phyloP scores from a whole-genome alignment of 2,329 filamentous ascomycete genomes.

The Metarhizium humberi region DNA sequence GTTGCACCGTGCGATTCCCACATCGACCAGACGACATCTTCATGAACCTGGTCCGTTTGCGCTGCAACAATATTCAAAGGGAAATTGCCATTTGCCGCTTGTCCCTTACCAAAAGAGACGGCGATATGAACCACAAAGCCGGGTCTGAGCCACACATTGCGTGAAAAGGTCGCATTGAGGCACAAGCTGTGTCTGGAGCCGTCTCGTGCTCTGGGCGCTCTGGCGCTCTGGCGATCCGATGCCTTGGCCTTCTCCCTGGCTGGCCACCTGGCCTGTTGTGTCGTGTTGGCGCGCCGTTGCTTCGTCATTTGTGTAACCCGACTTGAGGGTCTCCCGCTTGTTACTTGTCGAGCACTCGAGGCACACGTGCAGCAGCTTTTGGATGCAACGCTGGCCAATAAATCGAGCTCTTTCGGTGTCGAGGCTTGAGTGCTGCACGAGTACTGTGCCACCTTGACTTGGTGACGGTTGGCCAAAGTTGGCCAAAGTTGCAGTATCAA shows the following conservation, averaged over 20 bases:
- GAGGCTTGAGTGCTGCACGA: neutral
- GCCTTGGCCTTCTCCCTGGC: neutral
- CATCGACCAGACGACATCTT: too few relatives aligned
- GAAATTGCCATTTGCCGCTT: neutral
- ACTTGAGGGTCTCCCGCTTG: neutral
- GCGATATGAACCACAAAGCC: neutral
- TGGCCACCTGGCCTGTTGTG: neutral
- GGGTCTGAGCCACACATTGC: neutral
- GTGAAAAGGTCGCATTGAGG: neutral
- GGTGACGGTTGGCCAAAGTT: neutral
- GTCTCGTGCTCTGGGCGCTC: neutral
- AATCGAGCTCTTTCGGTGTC: neutral
- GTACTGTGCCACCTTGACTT: neutral
- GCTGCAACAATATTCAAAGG: neutral
- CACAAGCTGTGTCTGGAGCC: neutral
- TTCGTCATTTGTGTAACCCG: neutral
- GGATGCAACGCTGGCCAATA: conserved; percentile 5
- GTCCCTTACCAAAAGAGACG: neutral
- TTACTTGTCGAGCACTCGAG: neutral
- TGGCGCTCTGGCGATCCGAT: neutral
- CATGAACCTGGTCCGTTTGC: neutral
- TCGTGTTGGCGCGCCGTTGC: neutral
- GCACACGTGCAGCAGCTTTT: conserved; percentile 1
- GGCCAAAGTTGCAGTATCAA: neutral
- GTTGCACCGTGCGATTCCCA: too few relatives aligned